Percentiles rank a stretch among this genome's conserved stretches.
These are phyloP conservation scores for Eucalyptus polyanthemos DNA, from an alignment of 345 rosid species.

Conservation along the genomic window DNA sequence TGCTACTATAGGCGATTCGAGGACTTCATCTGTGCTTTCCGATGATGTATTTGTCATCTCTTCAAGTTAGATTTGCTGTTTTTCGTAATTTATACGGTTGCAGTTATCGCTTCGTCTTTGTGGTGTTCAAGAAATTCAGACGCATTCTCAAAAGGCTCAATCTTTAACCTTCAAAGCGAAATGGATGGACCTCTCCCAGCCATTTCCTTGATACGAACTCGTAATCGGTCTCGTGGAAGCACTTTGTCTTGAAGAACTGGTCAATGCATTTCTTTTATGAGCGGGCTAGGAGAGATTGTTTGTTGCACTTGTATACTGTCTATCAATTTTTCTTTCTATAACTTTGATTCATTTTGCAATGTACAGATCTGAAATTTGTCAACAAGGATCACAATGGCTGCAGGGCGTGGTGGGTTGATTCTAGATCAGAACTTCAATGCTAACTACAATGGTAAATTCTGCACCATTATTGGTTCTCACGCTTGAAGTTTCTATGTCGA, in stretches of 20 bases:
- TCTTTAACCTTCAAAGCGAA: not conserved
- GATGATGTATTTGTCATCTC: not conserved
- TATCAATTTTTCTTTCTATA: not conserved
- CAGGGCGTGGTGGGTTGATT: slow-evolving; percentile 9
- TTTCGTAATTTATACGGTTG: not conserved
- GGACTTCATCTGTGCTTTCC: not conserved
- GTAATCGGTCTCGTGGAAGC: not conserved
- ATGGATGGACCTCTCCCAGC: not conserved
- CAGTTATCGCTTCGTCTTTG: not conserved
- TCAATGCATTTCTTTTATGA: not conserved
- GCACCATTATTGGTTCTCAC: not conserved
- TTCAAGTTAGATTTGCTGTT: not conserved
- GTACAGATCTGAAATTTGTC: not conserved
- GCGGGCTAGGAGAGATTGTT: not conserved
- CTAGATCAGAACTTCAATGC: slow-evolving; percentile 24
- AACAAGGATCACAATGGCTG: slow-evolving; percentile 8
- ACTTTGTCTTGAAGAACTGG: not conserved
- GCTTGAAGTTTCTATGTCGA: not conserved
- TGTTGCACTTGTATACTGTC: not conserved
- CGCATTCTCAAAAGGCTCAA: not conserved
- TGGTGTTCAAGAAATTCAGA: not conserved
- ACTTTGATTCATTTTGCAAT: not conserved
- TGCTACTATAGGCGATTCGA: too few relatives aligned
- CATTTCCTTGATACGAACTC: not conserved
- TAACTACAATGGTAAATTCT: slow-evolving; percentile 10